These are phyloP conservation scores for Metarhizium sp. DNA, from an alignment of 2,329 filamentous ascomycete species.

Conservation along the genomic window DNA sequence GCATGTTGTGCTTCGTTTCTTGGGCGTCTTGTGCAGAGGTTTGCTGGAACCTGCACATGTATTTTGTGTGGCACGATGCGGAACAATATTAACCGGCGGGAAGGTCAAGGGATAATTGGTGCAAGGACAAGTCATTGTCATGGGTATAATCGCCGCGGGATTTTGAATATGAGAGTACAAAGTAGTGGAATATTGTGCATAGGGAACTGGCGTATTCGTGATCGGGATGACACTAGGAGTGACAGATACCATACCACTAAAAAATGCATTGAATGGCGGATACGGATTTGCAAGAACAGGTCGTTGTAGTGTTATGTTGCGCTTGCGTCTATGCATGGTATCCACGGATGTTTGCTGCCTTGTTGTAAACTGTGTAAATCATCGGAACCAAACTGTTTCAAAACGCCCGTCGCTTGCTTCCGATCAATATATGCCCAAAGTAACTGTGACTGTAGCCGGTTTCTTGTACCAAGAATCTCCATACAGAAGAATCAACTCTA, in stretches of 20 bases:
- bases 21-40: neutral
- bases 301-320: neutral
- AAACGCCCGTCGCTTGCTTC: too few relatives aligned
- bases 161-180: neutral
- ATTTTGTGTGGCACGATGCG: neutral
- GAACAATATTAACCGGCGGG: neutral
- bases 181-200: neutral
- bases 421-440: too few relatives aligned
- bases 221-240: neutral
- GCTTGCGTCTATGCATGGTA: neutral
- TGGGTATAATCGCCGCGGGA: neutral
- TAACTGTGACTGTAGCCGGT: too few relatives aligned
- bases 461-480: too few relatives aligned
- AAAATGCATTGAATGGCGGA: neutral
- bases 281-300: neutral
- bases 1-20: neutral
- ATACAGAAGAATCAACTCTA: too few relatives aligned
- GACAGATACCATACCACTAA: neutral
- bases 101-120: neutral
- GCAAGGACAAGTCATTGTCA: neutral
- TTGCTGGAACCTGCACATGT: neutral
- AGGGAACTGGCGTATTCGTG: neutral
- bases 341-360: too few relatives aligned
- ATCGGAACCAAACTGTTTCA: too few relatives aligned
- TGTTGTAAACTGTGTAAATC: too few relatives aligned